Evolutionary conservation across 805 yeast species (phyloP).

Genomic region (Yamadazyma insecticola): DNA sequence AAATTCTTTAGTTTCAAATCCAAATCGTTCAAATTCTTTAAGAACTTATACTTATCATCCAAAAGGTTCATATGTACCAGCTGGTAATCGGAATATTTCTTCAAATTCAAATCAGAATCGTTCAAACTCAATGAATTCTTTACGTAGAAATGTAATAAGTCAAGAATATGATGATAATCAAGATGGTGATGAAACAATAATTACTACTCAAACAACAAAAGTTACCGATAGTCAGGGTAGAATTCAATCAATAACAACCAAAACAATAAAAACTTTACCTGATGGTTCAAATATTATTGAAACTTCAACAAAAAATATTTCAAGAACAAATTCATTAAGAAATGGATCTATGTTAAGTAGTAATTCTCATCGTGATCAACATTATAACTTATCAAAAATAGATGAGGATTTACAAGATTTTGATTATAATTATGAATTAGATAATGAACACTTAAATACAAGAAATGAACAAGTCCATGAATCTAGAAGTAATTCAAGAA

Average conservation of each 20-base stretch:
- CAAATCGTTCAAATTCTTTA: constrained; percentile 29
- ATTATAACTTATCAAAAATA: constrained; percentile 29
- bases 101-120: constrained; percentile 11
- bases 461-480: constrained; percentile 2
- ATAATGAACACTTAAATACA: constrained; percentile 13
- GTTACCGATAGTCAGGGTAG: constrained; percentile 37
- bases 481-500: constrained; percentile 4
- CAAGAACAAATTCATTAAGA: constrained; percentile 30
- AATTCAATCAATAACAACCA: constrained; percentile 35
- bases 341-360: constrained; percentile 23
- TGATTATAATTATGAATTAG: constrained; percentile 37
- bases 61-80: constrained; percentile 28
- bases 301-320: constrained; percentile 37
- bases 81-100: constrained; percentile 16
- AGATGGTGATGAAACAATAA: constrained; percentile 18
- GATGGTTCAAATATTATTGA: constrained; percentile 42
- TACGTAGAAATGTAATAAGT: neutral
- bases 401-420: constrained; percentile 41
- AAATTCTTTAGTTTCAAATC: neutral
- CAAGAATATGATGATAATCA: constrained; percentile 4
- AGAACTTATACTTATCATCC: constrained; percentile 36
- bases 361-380: constrained; percentile 10
- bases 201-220: constrained; percentile 41
- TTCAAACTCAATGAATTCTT: constrained; percentile 11
- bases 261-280: constrained; percentile 31